Evolutionary conservation across 148 eudicot species (phyloP).

Genomic region (Camellia japonica): DNA sequence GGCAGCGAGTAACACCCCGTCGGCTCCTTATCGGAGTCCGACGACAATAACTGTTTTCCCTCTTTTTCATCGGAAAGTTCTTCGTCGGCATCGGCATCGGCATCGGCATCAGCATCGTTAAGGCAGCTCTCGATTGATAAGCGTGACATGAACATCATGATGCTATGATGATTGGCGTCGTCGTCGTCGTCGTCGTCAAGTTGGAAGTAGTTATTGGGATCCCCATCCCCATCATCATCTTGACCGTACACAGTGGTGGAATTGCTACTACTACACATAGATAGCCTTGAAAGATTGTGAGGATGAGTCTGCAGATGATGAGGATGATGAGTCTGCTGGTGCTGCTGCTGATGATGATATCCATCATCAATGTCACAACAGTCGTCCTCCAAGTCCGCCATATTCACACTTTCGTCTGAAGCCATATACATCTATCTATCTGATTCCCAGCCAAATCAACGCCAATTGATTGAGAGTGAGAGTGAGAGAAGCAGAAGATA

Average conservation of each 20-base stretch:
- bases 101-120: neutral
- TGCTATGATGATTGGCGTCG: neutral
- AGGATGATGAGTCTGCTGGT: too few species aligned
- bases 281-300: conserved; percentile 4
- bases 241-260: neutral
- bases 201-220: neutral
- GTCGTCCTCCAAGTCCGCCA: neutral
- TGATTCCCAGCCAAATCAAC: too few species aligned
- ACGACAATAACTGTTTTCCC: neutral
- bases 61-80: neutral
- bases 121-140: conserved; percentile 17
- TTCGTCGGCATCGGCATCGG: neutral
- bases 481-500: too few species aligned
- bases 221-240: neutral
- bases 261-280: conserved; percentile 3
- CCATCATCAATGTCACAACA: neutral
- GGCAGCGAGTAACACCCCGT: conserved; percentile 4
- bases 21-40: neutral
- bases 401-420: neutral
- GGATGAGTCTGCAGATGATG: neutral
- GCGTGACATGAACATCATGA: conserved; percentile 1
- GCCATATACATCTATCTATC: neutral
- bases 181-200: neutral
- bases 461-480: too few species aligned
- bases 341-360: neutral